A percentile compares a stretch with the other conserved stretches of the same genome.
Conservation (phyloP, 805 yeast genomes). For the Saturnispora halmiae region DNA sequence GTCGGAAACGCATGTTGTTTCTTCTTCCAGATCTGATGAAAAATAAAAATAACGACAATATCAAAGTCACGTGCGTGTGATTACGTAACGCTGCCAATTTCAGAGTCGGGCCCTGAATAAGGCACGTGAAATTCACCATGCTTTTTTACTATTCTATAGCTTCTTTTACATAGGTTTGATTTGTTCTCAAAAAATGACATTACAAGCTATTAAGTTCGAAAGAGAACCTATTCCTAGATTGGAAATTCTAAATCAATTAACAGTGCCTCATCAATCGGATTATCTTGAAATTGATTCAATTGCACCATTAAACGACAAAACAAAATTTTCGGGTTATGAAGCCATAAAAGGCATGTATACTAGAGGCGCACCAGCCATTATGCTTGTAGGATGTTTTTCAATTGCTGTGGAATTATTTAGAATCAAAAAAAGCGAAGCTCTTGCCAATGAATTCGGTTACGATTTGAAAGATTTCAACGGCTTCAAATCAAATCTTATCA, state of each 20-base stretch:
- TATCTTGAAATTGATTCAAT: conserved; percentile 56
- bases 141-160: not conserved
- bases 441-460: conserved; percentile 22
- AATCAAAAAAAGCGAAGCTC: conserved; percentile 17
- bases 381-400: conserved; percentile 84
- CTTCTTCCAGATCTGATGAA: not conserved
- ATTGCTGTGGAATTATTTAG: conserved; percentile 59
- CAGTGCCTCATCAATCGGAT: conserved; percentile 68
- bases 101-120: too few species aligned
- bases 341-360: conserved; percentile 92
- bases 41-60: too few species aligned
- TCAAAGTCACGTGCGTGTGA: not conserved
- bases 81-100: not conserved
- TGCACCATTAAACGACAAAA: conserved; percentile 39
- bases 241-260: conserved; percentile 67
- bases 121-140: not conserved
- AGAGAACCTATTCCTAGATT: conserved; percentile 34
- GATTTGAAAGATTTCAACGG: conserved; percentile 14
- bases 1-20: too few species aligned
- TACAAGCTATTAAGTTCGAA: conserved; percentile 65
- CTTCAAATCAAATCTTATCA: conserved; percentile 32
- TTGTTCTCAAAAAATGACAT: conserved; percentile 23
- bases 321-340: conserved; percentile 54
- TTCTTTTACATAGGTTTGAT: not conserved
- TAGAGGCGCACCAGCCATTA: conserved; percentile 97